Percentiles rank a stretch among this genome's conserved stretches.
Conservation (phyloP, 805 yeast species). For the Diddensiella transvaalensis region DNA sequence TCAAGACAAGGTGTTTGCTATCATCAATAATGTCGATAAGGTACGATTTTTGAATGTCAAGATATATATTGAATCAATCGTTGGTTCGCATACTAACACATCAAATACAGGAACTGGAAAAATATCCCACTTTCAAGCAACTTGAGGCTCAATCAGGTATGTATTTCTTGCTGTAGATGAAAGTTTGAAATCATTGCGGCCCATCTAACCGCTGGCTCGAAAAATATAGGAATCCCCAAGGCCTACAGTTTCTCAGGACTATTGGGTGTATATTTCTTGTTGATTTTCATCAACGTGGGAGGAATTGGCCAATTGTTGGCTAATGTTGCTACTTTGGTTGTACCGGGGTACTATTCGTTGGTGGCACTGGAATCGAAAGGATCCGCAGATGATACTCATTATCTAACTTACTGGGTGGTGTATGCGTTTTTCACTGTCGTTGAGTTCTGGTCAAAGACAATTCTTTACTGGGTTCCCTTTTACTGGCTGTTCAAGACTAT, state of each 20-base stretch:
- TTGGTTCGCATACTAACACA: neutral
- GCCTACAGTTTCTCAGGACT: slow-evolving; percentile 75
- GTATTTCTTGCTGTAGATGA: slow-evolving; percentile 10
- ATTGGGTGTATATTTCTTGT: slow-evolving; percentile 61
- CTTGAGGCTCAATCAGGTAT: slow-evolving; percentile 33
- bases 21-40: slow-evolving; percentile 26
- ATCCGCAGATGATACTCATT: slow-evolving; percentile 75
- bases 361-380: slow-evolving; percentile 72
- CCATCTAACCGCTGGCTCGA: neutral
- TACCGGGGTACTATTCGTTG: slow-evolving; percentile 88
- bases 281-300: slow-evolving; percentile 85
- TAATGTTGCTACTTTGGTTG: slow-evolving; percentile 83
- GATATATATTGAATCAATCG: neutral
- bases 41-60: slow-evolving; percentile 15
- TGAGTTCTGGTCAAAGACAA: slow-evolving; percentile 94
- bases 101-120: slow-evolving; percentile 31
- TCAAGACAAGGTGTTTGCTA: slow-evolving; percentile 29
- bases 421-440: slow-evolving; percentile 85
- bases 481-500: slow-evolving; percentile 92
- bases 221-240: slow-evolving; percentile 57
- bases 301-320: slow-evolving; percentile 93
- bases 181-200: neutral
- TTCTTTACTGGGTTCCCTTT: slow-evolving; percentile 93
- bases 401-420: slow-evolving; percentile 97
- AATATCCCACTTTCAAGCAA: slow-evolving; percentile 30